These are phyloP conservation scores for Penicillium mononematosum DNA, from an alignment of 495 filamentous ascomycete genomes.

Conservation along the genomic window DNA sequence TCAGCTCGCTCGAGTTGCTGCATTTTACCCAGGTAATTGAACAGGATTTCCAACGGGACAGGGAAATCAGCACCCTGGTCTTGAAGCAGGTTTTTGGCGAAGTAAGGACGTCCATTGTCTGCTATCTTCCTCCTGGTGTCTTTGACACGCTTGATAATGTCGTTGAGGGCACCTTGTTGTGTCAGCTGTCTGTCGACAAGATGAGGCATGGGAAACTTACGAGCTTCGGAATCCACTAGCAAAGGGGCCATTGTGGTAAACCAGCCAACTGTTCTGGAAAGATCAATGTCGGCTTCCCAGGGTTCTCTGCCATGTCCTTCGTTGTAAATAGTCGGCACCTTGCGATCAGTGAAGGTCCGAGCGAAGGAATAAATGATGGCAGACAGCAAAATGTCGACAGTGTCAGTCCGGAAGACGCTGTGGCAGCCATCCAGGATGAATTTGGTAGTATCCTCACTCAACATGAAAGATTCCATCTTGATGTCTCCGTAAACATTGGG, in stretches of 20 bases:
- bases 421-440: constrained; percentile 46
- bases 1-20: constrained; percentile 60
- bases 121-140: constrained; percentile 42
- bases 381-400: constrained; percentile 53
- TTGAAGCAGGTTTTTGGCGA: constrained; percentile 51
- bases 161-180: constrained; percentile 24
- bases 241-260: constrained; percentile 58
- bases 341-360: constrained; percentile 50
- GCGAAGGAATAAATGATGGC: constrained; percentile 52
- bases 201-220: constrained; percentile 23
- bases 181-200: neutral
- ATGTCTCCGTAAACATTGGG: constrained; percentile 52
- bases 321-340: constrained; percentile 52
- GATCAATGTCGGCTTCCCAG: constrained; percentile 49
- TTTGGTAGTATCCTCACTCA: constrained; percentile 46
- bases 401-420: constrained; percentile 48
- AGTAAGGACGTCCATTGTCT: constrained; percentile 46
- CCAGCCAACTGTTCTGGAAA: constrained; percentile 60
- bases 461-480: constrained; percentile 40
- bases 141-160: constrained; percentile 47
- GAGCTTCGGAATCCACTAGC: constrained; percentile 27
- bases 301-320: constrained; percentile 59
- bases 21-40: constrained; percentile 64
- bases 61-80: constrained; percentile 42
- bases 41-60: constrained; percentile 65